These are phyloP conservation scores for Daldinia concentrica DNA, from an alignment of 495 filamentous ascomycete species.

Conservation along the genomic window DNA sequence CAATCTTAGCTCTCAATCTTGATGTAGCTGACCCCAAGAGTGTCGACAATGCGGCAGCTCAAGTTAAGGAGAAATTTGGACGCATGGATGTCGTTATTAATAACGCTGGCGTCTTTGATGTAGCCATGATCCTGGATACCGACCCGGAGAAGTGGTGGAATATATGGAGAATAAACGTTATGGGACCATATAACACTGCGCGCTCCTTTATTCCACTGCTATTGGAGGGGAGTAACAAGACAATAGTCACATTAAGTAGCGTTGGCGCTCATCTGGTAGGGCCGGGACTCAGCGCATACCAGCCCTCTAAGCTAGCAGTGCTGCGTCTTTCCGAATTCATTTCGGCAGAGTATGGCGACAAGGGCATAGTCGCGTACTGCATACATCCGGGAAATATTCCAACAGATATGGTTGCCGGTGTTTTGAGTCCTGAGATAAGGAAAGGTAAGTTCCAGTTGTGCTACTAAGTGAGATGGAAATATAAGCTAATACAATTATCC, in stretches of 20 bases:
- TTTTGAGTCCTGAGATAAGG: constrained; percentile 22
- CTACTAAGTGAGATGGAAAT: not conserved
- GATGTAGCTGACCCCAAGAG: constrained; percentile 54
- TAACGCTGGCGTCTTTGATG: constrained; percentile 58
- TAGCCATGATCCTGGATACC: constrained; percentile 48
- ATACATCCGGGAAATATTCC: constrained; percentile 62
- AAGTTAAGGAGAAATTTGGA: constrained; percentile 47
- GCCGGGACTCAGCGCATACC: constrained; percentile 52
- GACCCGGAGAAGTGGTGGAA: constrained; percentile 59
- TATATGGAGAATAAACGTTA: constrained; percentile 57
- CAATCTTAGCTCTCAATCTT: constrained; percentile 51
- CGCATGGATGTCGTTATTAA: constrained; percentile 64
- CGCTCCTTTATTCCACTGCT: constrained; percentile 58
- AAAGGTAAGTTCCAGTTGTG: constrained; percentile 24
- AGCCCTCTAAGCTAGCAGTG: constrained; percentile 59
- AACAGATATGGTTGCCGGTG: constrained; percentile 54
- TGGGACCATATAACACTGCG: constrained; percentile 56
- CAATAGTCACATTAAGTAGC: constrained; percentile 57
- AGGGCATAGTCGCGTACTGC: constrained; percentile 57
- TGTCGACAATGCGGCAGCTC: constrained; percentile 48
- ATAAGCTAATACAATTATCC: not conserved
- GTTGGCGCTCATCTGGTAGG: constrained; percentile 52
- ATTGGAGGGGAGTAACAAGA: constrained; percentile 52
- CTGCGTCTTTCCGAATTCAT: constrained; percentile 60
- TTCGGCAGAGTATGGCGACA: constrained; percentile 52